Conservation (phyloP, 2,329 filamentous ascomycete species). For the Pseudocercospora macadamiae region DNA sequence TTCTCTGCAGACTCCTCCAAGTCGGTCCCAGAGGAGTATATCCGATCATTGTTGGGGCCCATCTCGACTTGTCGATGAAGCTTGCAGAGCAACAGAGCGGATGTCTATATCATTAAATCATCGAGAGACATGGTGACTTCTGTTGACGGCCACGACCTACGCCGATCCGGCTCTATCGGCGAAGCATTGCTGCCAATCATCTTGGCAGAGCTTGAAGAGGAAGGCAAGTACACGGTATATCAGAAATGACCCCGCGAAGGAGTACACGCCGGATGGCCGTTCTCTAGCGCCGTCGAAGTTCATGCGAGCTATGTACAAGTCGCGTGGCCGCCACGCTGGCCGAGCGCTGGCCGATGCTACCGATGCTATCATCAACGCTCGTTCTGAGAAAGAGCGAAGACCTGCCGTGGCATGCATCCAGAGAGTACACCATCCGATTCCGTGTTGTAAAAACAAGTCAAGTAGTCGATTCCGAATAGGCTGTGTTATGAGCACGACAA, state of each 20-base stretch:
- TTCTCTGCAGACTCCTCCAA: constrained; percentile 15
- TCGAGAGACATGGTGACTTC: not conserved
- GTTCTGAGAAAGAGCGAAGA: not conserved
- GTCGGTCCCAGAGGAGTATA: not conserved
- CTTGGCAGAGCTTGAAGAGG: not conserved
- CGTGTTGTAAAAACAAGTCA: not conserved
- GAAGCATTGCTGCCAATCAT: not conserved
- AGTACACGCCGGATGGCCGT: not conserved
- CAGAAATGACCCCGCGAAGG: not conserved
- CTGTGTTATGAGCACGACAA: too few species aligned
- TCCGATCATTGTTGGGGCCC: not conserved
- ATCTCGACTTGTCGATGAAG: not conserved
- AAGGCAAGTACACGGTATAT: not conserved
- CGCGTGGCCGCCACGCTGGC: not conserved
- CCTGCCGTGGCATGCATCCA: not conserved
- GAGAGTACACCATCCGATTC: too few species aligned
- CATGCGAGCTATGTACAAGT: not conserved
- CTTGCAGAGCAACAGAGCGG: not conserved
- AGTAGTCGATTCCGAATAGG: too few species aligned
- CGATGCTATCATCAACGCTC: not conserved
- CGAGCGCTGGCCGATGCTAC: not conserved
- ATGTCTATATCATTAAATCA: too few species aligned
- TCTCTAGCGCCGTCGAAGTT: not conserved
- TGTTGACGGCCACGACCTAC: not conserved
- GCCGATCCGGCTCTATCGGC: not conserved